Evolutionary conservation across 345 rosid species (phyloP), one percentile per base, ranked within the genome.

Genomic region (Theobroma cacao): DNA sequence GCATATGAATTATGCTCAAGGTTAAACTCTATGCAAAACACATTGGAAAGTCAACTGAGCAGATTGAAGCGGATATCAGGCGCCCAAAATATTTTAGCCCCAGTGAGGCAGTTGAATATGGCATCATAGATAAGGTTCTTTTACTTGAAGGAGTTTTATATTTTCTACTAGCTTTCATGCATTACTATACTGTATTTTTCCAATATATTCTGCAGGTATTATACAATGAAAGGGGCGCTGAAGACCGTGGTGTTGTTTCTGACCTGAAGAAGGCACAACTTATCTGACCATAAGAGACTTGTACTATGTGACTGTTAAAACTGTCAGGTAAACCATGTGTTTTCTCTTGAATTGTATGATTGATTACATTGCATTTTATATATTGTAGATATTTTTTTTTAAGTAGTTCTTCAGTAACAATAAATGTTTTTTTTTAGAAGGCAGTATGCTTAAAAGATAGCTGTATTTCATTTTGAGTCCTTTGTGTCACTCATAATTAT

Each of bases 21-120:
- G 96, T 92, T 77, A 87, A 88, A 75, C 91, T 93, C 53, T 88
- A 81, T 70, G 91, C 97, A 68, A 86, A 87, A 88, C 92, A 90
- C 70, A 87, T 79, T 31, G 93, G 97, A 74, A 87, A 94, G 84
- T 80, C 97, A 36, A 87, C 87, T 3, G 93, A 89, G 87, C 88
- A 92, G 88, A 96, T 96, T 72, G 97, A 93, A 82, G 92, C 88
- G 67, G 97, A 92, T 81, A 88, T 87, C 80, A 85, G 88, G 77
- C 90, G 94, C 18, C 98, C 99, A 3, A 92, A 96, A 88, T 96
- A 93, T 78, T 96, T 89, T 74, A 87, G 83, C 77, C 93, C 95
- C 24, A 79, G 88, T 26, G 95, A 91, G 80, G 95, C 89, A 31
- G 90, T 96, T 86, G 98, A 92, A 86, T 94, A 94, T 62, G 97